Base-by-base conservation (phyloP, 805 yeast genomes). In the Saitoella complicata region DNA sequence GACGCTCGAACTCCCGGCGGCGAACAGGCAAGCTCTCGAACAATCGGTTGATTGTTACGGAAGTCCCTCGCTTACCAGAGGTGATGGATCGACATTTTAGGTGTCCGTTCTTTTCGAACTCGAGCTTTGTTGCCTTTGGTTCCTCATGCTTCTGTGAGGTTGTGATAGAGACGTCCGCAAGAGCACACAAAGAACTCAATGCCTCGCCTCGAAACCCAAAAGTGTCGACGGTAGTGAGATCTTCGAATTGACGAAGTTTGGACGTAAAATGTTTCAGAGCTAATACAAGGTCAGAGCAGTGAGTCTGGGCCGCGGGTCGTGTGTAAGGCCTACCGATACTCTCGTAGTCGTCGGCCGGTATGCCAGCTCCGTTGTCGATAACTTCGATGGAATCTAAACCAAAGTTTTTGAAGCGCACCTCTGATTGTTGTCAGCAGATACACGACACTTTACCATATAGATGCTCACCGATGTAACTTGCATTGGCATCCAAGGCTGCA, bases 141-240 rank as follows among this genome's bases (percentile, higher is more conserved):
- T 70, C 68, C 1, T 58, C 63, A 0, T 54, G 58, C 10, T 45
- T 46, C 0, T 59, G 50, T 47, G 70, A 72, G 0, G 88, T 70
- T 1, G 67, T 56, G 1, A 83, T 57, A 0, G 66, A 53, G n/a
- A 75, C 47, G 9, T 66, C 57, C 0, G 78, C 35, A 5, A 73
- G 53, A 0, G 68, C 64, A n/a, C 72, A 58, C 3, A 84, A 61
- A 0, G 78, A 68, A 43, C 67, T 63, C 11, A 84, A 51, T 0
- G 91, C 80, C 51, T 78, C 81, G 0, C 94, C 94, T 41, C 82
- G 67, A 55, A 77, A 81, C 1, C 94, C 94, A 50, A 68, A 72
- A 0, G 79, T 72, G 1, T 44, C 43, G 3, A 70, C 57, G 0
- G 41, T 11, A 9, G 52, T 55, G 33, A 79, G 53, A 13, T 69